These are phyloP conservation scores for Stipa capillata DNA, from an alignment of 176 grass and related monocot genomes.

Conservation along the genomic window DNA sequence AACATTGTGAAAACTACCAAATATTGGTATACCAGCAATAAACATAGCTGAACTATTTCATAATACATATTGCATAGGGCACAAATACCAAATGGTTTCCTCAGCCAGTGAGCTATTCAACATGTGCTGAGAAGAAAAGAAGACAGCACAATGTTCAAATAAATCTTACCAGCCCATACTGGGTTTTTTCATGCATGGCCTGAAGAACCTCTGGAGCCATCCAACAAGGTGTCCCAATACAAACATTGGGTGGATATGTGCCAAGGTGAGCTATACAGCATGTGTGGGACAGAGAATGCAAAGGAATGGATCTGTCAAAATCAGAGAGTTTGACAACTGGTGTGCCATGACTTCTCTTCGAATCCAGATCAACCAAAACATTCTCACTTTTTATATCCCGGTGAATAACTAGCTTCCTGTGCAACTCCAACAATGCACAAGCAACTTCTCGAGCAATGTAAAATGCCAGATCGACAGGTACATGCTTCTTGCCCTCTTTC, in stretches of 20 bases:
- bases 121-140: neutral
- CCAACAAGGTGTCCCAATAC: conserved; percentile 87
- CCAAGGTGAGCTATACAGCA: conserved; percentile 89
- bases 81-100: neutral
- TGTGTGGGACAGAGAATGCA: conserved; percentile 67
- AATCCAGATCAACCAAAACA: conserved; percentile 68
- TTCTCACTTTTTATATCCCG: conserved; percentile 98
- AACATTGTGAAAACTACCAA: neutral
- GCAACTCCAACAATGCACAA: conserved; percentile 64
- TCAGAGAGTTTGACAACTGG: conserved; percentile 83
- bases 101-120: neutral
- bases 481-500: conserved; percentile 71
- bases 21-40: neutral
- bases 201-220: conserved; percentile 92
- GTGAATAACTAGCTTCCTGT: conserved; percentile 89
- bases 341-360: conserved; percentile 23
- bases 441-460: conserved; percentile 83
- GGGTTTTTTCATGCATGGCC: conserved; percentile 59
- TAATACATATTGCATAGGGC: neutral
- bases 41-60: neutral
- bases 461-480: conserved; percentile 51
- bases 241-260: conserved; percentile 80
- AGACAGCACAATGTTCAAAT: neutral
- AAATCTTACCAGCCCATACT: conserved; percentile 79
- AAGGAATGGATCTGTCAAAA: conserved; percentile 79